These are phyloP conservation scores for Diplosphaera chodatii DNA, from an alignment of 139 green algal genomes.

Conservation along the genomic window DNA sequence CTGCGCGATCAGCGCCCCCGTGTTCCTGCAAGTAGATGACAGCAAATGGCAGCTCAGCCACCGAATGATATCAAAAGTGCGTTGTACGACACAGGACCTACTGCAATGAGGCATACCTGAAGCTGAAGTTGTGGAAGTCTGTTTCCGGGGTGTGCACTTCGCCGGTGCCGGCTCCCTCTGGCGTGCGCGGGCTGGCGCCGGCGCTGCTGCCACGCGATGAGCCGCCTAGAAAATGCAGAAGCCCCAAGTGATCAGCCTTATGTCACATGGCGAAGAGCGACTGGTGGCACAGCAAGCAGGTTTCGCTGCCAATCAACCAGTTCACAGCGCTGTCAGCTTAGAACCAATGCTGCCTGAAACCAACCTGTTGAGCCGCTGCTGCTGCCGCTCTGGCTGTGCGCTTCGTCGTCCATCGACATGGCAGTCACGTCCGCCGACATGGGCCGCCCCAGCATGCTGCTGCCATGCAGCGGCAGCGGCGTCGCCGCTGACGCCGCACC, in stretches of 20 bases:
- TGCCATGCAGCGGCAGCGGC: neutral
- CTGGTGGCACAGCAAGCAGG: too few species aligned
- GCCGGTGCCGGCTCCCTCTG: slow-evolving; percentile 11
- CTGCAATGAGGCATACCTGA: neutral
- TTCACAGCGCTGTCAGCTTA: neutral
- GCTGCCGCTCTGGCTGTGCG: too few species aligned
- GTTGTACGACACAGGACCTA: neutral
- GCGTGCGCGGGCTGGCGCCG: neutral
- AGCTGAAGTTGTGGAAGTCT: slow-evolving; percentile 2
- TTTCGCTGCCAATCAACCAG: too few species aligned
- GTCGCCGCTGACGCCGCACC: too few species aligned
- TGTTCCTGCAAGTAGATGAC: slow-evolving; percentile 12
- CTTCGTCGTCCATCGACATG: neutral
- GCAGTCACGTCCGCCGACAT: neutral
- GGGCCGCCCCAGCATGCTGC: neutral
- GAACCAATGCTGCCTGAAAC: neutral
- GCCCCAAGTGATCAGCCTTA: too few species aligned
- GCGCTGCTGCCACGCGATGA: too few species aligned
- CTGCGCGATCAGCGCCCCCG: slow-evolving; percentile 13
- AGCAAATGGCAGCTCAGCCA: neutral
- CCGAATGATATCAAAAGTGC: neutral
- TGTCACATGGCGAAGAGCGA: too few species aligned
- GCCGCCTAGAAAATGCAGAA: too few species aligned
- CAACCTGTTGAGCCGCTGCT: neutral
- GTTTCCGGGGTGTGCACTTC: neutral